These are phyloP conservation scores for Hebeloma cylindrosporum DNA, from an alignment of 768 basidiomycete genomes.

Conservation along the genomic window DNA sequence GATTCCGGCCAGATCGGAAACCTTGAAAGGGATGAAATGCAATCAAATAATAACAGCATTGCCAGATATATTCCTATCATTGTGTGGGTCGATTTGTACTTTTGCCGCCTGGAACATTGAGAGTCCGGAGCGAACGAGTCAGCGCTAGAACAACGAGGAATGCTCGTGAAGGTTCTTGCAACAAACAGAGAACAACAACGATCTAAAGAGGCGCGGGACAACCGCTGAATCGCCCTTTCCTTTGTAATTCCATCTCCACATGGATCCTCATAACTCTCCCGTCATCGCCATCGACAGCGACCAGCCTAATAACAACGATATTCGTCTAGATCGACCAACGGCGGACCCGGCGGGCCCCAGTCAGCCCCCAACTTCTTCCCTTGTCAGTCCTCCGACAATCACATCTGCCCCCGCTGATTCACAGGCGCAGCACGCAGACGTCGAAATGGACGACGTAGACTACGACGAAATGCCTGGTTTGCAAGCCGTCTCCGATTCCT, in stretches of 20 bases:
- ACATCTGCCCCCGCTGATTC: too few relatives aligned
- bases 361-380: slow-evolving; percentile 4
- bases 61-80: too few relatives aligned
- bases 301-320: neutral
- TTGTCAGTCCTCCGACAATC: too few relatives aligned
- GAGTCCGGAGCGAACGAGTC: too few relatives aligned
- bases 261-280: slow-evolving; percentile 8
- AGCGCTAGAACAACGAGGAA: too few relatives aligned
- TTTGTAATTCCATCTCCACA: slow-evolving; percentile 13
- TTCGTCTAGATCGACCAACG: neutral
- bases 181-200: too few relatives aligned
- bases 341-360: neutral
- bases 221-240: neutral
- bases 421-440: slow-evolving; percentile 14
- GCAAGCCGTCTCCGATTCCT: slow-evolving; percentile 38
- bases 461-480: slow-evolving; percentile 44
- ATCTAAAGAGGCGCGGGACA: neutral
- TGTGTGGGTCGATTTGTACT: too few relatives aligned
- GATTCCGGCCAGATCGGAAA: too few relatives aligned
- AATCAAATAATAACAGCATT: too few relatives aligned
- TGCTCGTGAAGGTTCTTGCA: too few relatives aligned
- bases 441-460: slow-evolving; percentile 29
- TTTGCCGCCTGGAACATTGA: too few relatives aligned
- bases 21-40: too few relatives aligned
- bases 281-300: slow-evolving; percentile 3